A percentile compares a stretch with the other conserved stretches of the same genome.
These are phyloP conservation scores for Blastocystis sp. DNA, from an alignment of 352 stramenopile species.

Conservation along the genomic window DNA sequence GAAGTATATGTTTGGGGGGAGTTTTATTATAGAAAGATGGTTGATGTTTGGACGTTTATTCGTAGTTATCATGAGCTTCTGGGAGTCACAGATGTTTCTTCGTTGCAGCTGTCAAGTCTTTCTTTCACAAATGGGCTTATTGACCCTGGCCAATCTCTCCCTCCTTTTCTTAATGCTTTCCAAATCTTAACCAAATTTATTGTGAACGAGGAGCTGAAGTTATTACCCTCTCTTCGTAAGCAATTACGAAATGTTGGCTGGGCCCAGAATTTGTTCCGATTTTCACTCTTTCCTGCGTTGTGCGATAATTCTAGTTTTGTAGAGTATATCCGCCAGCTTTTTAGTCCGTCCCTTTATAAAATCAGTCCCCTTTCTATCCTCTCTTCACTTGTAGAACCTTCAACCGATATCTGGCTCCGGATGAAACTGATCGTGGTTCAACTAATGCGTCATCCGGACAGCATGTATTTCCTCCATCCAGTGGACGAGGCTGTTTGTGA, in stretches of 20 bases:
- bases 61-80: not conserved
- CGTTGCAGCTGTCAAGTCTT: not conserved
- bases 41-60: slow-evolving; percentile 40
- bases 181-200: not conserved
- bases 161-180: not conserved
- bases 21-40: not conserved
- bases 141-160: not conserved
- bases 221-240: not conserved
- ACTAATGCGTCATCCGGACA: slow-evolving; percentile 38
- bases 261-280: not conserved
- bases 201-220: not conserved
- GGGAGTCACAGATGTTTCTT: not conserved
- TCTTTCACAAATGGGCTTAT: not conserved
- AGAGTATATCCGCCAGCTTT: not conserved
- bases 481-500: slow-evolving; percentile 75
- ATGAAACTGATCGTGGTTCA: not conserved
- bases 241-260: not conserved
- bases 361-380: not conserved
- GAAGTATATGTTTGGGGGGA: not conserved
- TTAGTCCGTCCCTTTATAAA: not conserved
- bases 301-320: not conserved
- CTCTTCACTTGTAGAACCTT: not conserved
- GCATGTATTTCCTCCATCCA: slow-evolving; percentile 75
- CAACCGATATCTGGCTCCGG: not conserved
- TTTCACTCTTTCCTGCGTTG: not conserved